These are phyloP conservation scores for Leishmania mexicana DNA, from an alignment of 208 protist genomes.

Conservation along the genomic window DNA sequence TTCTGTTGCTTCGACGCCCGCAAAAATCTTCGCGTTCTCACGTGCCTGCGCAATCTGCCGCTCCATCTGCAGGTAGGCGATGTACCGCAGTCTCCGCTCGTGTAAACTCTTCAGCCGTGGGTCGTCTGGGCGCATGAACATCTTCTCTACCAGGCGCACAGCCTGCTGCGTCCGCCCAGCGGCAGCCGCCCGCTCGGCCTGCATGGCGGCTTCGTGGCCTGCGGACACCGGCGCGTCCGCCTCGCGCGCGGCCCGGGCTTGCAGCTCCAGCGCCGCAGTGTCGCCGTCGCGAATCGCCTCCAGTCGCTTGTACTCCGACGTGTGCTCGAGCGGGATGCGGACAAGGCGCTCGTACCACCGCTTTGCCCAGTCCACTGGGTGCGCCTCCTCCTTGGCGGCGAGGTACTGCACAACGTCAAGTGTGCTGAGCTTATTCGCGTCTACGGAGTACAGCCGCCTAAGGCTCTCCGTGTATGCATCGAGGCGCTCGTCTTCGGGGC, in stretches of 20 bases:
- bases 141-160: slow-evolving; percentile 73
- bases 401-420: slow-evolving; percentile 89
- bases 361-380: slow-evolving; percentile 82
- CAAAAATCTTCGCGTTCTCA: slow-evolving; percentile 71
- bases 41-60: slow-evolving; percentile 77
- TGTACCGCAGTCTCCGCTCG: slow-evolving; percentile 79
- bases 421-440: slow-evolving; percentile 59
- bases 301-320: slow-evolving; percentile 73
- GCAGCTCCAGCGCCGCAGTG: slow-evolving; percentile 36
- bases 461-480: slow-evolving; percentile 80
- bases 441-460: slow-evolving; percentile 70
- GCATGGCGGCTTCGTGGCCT: slow-evolving; percentile 30
- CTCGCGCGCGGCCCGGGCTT: slow-evolving; percentile 9
- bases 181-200: slow-evolving; percentile 39
- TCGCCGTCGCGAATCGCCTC: slow-evolving; percentile 59
- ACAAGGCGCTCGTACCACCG: slow-evolving; percentile 87
- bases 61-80: slow-evolving; percentile 87
- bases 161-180: slow-evolving; percentile 44
- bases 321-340: slow-evolving; percentile 69
- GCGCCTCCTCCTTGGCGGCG: slow-evolving; percentile 65
- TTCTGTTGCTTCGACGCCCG: slow-evolving; percentile 52
- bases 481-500: slow-evolving; percentile 57
- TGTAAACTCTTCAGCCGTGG: slow-evolving; percentile 63
- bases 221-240: slow-evolving; percentile 2
- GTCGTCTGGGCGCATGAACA: slow-evolving; percentile 81